These are phyloP conservation scores for Gossypium stocksii DNA, from an alignment of 345 rosid genomes.

Conservation along the genomic window DNA sequence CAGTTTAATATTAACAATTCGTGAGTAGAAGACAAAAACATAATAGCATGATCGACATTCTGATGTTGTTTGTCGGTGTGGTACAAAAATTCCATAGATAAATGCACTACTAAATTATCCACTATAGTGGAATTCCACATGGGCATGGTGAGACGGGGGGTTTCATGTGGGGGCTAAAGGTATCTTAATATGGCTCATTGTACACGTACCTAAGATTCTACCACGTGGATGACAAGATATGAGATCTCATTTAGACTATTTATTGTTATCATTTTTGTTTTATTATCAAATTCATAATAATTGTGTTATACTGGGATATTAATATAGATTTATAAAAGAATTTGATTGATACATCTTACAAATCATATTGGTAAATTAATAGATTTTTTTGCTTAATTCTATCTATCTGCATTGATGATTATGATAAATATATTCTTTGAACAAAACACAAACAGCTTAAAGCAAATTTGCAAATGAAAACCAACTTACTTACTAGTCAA, in stretches of 20 bases:
- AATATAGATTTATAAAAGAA: no score
- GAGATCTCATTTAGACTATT: background rate
- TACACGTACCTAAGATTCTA: background rate
- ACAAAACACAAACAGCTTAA: background rate
- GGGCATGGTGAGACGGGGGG: background rate
- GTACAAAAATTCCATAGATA: background rate
- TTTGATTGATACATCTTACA: no score
- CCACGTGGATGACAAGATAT: background rate
- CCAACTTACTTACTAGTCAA: conserved; percentile 27
- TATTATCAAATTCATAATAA: background rate
- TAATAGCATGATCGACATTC: background rate
- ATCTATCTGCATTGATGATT: background rate
- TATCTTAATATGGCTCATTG: background rate
- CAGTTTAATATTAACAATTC: background rate
- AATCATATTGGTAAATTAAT: no score
- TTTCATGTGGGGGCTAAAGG: background rate
- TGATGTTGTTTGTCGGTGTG: background rate
- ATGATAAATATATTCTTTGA: background rate
- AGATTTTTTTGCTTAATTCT: background rate
- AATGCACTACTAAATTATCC: background rate
- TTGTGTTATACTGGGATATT: no score
- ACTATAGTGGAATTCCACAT: background rate
- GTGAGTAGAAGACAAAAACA: background rate
- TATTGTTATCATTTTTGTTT: background rate
- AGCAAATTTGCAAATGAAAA: background rate